Conservation (phyloP, 2,329 filamentous ascomycete species). For the Paecilomyces fulvus region DNA sequence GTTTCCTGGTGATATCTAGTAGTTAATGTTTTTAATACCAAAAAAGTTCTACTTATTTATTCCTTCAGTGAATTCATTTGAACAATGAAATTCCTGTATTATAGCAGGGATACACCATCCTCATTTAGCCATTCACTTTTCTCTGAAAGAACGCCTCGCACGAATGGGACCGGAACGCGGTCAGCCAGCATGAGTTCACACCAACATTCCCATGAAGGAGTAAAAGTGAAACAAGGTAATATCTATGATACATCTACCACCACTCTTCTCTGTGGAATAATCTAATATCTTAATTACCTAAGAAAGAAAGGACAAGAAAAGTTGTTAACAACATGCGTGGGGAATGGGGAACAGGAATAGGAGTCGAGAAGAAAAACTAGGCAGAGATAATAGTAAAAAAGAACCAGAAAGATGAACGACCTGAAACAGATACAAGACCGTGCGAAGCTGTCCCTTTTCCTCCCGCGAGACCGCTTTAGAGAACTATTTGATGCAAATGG, state of each 20-base stretch:
- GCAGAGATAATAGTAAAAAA: background rate
- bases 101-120: no score
- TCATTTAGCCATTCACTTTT: no score
- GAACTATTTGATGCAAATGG: background rate
- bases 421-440: background rate
- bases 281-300: background rate
- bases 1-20: background rate
- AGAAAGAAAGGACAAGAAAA: background rate
- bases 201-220: no score
- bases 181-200: no score
- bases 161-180: no score
- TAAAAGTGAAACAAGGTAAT: no score
- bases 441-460: background rate
- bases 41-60: background rate
- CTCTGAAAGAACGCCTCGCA: no score
- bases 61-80: no score
- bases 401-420: background rate
- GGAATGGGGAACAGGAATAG: background rate
- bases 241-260: background rate
- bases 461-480: background rate
- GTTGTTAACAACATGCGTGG: background rate
- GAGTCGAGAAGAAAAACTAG: no score
- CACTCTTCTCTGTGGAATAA: background rate
- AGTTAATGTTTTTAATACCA: background rate
- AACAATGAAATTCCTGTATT: no score